Percentiles rank a stretch among this genome's conserved stretches.
These are phyloP conservation scores for Hypoxylon sp. DNA, from an alignment of 2,329 filamentous ascomycete genomes.

Conservation along the genomic window DNA sequence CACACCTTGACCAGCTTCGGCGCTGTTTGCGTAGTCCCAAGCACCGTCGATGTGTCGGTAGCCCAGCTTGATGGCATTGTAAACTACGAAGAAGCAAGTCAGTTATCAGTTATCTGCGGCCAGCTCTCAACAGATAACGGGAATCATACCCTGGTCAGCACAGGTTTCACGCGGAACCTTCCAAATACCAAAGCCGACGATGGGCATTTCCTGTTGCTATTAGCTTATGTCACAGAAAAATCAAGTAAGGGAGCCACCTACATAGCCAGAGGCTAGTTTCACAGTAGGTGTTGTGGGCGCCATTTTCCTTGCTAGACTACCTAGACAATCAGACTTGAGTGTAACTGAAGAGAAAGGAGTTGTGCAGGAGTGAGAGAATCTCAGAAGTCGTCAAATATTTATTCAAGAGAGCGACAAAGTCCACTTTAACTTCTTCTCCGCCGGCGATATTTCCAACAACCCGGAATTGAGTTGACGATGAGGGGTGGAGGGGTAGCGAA, in stretches of 20 bases:
- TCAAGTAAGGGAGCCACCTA: conserved; percentile 39
- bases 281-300: conserved; percentile 49
- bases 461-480: conserved; percentile 26
- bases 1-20: conserved; percentile 75
- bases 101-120: conserved; percentile 62
- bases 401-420: background rate
- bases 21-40: conserved; percentile 75
- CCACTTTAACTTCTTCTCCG: conserved; percentile 27
- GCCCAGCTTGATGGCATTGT: conserved; percentile 71
- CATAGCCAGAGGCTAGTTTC: conserved; percentile 58
- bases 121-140: background rate
- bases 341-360: background rate
- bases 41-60: conserved; percentile 69
- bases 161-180: conserved; percentile 57
- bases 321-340: background rate
- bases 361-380: background rate
- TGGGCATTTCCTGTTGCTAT: conserved; percentile 56
- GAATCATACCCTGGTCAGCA: conserved; percentile 53
- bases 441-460: background rate
- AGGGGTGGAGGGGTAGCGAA: conserved; percentile 34
- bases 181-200: conserved; percentile 61
- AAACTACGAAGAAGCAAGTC: conserved; percentile 64
- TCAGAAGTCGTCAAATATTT: conserved; percentile 5
- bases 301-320: conserved; percentile 39
- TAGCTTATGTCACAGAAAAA: conserved; percentile 14